These are phyloP conservation scores for Agrostemma githago DNA, from an alignment of 148 eudicot species.

Conservation along the genomic window DNA sequence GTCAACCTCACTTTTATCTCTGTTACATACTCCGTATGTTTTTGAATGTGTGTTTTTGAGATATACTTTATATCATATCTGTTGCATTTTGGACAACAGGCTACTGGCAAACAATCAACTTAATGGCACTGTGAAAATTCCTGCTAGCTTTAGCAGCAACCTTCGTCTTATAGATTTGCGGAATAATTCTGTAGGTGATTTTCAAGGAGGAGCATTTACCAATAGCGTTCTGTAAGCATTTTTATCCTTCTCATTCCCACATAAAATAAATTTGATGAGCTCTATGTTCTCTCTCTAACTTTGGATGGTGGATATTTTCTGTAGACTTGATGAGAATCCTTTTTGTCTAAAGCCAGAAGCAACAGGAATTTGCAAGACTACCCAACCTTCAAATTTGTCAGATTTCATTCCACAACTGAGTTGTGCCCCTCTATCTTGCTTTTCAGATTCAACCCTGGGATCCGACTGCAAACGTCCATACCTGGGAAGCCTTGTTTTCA, in stretches of 20 bases:
- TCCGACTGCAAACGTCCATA: constrained; percentile 54
- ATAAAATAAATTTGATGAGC: background rate
- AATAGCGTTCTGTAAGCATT: constrained; percentile 34
- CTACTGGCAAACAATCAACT: constrained; percentile 56
- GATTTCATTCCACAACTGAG: constrained; percentile 19
- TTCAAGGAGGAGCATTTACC: constrained; percentile 26
- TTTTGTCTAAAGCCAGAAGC: constrained; percentile 44
- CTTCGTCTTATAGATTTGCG: constrained; percentile 47
- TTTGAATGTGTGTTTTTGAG: too few relatives aligned
- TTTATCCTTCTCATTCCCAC: constrained; percentile 4
- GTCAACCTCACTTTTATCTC: background rate
- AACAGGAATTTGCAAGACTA: constrained; percentile 37
- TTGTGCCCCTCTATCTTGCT: constrained; percentile 44
- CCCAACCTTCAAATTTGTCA: constrained; percentile 19
- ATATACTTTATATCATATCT: background rate
- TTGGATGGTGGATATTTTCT: constrained; percentile 14
- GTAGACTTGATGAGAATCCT: constrained; percentile 62
- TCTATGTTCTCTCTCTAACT: background rate
- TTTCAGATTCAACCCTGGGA: constrained; percentile 32
- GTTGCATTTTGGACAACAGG: constrained; percentile 33
- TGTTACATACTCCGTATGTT: too few relatives aligned
- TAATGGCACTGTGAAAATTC: constrained; percentile 48
- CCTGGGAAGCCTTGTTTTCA: constrained; percentile 51
- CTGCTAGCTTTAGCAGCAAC: constrained; percentile 35
- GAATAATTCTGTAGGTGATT: constrained; percentile 45